Conservation (phyloP, 768 basidiomycete species). For the Trametes elegans region DNA sequence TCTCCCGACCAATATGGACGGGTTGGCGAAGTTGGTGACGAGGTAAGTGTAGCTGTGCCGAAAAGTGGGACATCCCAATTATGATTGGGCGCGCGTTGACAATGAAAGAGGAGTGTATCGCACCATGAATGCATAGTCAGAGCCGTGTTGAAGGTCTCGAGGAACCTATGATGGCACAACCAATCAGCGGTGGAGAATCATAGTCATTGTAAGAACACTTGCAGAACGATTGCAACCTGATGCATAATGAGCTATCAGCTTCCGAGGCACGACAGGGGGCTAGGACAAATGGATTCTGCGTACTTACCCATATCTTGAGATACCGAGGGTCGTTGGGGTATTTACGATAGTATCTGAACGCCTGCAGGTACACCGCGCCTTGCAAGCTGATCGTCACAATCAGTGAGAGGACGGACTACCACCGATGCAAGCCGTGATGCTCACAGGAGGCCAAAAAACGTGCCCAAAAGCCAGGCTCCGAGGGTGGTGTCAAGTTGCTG, state of each 20-base stretch:
- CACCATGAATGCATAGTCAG: constrained; percentile 2
- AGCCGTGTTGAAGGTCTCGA: not conserved
- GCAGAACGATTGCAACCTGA: not conserved
- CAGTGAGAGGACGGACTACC: not conserved
- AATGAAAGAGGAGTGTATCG: not conserved
- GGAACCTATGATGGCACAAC: not conserved
- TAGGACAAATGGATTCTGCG: not conserved
- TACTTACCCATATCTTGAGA: not conserved
- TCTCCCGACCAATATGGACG: not conserved
- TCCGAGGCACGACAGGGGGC: not conserved
- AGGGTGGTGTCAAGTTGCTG: not conserved
- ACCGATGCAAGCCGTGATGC: not conserved
- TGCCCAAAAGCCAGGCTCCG: not conserved
- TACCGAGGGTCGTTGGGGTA: not conserved
- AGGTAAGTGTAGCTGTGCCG: not conserved
- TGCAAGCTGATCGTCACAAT: not conserved
- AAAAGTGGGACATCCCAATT: not conserved
- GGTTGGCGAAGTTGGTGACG: not conserved
- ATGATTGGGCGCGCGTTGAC: no score
- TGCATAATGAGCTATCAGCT: not conserved
- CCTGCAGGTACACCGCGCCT: not conserved
- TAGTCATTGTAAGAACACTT: not conserved
- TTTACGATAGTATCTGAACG: not conserved
- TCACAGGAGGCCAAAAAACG: not conserved
- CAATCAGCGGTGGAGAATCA: not conserved